Evolutionary conservation across 352 stramenopile genomes (phyloP).

Genomic region (Pythium coloratum): DNA sequence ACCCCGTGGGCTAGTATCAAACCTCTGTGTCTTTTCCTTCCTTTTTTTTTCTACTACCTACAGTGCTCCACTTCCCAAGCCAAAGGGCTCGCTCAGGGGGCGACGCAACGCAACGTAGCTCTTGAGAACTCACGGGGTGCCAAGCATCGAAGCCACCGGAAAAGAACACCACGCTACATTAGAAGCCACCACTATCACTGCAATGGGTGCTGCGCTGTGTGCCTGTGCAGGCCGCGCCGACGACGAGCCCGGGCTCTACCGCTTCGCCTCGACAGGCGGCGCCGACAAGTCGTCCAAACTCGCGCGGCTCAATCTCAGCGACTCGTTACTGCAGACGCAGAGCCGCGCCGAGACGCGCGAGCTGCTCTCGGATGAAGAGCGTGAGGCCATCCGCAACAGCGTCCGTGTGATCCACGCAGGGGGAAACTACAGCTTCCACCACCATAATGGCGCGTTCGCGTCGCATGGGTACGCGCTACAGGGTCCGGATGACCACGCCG

Average conservation of each 20-base stretch:
- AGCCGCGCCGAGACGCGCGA: constrained; percentile 30
- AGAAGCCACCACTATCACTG: too few species aligned
- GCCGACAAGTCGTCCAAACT: constrained; percentile 11
- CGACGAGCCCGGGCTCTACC: constrained; percentile 23
- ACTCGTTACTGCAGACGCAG: constrained; percentile 26
- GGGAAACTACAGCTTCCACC: constrained; percentile 13
- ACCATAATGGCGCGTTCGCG: neutral
- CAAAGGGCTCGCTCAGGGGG: neutral
- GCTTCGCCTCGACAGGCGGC: neutral
- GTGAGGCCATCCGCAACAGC: constrained; percentile 28
- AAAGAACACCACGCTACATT: neutral
- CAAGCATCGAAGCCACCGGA: too few species aligned
- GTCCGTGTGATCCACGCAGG: constrained; percentile 23
- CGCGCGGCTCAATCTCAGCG: constrained; percentile 2
- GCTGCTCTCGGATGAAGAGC: constrained; percentile 29
- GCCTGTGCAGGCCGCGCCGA: constrained; percentile 23
- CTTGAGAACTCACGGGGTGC: neutral
- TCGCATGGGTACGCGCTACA: constrained; percentile 16
- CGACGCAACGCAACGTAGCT: neutral
- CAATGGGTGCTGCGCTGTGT: constrained; percentile 26
- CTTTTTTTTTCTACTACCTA: too few species aligned
- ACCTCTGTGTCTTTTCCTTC: constrained; percentile 13
- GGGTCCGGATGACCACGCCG: constrained; percentile 15
- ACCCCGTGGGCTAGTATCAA: neutral
- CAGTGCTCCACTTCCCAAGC: neutral